Evolutionary conservation across 345 rosid genomes (phyloP).

Genomic region (Linum trigynum): DNA sequence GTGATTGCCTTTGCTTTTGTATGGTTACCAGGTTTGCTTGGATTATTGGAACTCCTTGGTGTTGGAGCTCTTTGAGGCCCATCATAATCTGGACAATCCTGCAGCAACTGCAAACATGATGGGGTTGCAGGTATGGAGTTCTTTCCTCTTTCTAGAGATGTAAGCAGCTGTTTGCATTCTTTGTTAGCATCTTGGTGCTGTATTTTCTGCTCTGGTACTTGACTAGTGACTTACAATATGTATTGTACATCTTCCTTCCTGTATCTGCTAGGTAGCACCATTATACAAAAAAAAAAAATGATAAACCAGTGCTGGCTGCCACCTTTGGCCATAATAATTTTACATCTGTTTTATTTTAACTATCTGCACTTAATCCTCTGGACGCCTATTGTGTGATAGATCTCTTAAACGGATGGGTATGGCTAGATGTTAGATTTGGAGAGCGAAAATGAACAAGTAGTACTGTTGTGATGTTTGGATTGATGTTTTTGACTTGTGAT

Average conservation of each 20-base stretch:
- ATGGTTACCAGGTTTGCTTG: slow-evolving; percentile 73
- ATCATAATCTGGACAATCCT: slow-evolving; percentile 72
- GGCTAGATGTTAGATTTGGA: no score
- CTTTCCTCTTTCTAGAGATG: neutral
- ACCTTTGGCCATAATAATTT: neutral
- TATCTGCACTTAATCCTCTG: neutral
- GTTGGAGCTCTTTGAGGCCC: slow-evolving; percentile 81
- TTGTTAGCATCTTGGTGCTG: neutral
- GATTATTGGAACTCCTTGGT: slow-evolving; percentile 91
- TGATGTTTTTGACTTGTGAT: no score
- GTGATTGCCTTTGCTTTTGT: neutral
- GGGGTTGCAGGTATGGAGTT: slow-evolving; percentile 62
- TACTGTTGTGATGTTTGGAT: no score
- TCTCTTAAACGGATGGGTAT: neutral
- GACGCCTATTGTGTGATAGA: neutral
- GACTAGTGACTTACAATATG: no score
- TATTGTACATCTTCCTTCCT: neutral
- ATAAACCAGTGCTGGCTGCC: neutral
- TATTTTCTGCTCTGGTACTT: neutral
- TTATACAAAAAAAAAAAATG: neutral
- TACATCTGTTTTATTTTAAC: neutral
- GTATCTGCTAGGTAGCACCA: neutral
- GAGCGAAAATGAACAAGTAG: neutral
- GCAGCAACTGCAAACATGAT: slow-evolving; percentile 58
- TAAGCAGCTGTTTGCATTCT: neutral